Evolutionary conservation across 2,329 filamentous ascomycete genomes (phyloP), one percentile per base, ranked within the genome.

Genomic region (Ophiostoma sp.): DNA sequence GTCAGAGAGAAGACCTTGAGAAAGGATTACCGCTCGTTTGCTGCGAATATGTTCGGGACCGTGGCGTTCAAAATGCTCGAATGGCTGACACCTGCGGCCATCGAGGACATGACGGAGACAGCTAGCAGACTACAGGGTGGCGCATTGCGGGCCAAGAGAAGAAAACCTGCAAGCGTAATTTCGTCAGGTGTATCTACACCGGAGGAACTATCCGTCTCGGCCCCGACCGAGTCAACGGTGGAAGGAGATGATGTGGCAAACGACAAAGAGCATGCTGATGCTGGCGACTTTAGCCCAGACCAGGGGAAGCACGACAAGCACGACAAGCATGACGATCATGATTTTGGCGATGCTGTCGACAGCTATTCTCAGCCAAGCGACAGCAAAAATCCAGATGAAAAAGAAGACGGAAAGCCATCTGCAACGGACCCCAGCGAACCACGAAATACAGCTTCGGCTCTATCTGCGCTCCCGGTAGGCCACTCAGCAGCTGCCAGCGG

Each of bases 31-130:
- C 80, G 85, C 5, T 87, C 85, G 0, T 86, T 87, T 73, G 83
- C 85, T 7, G 85, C 85, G 6, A 87, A 87, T 71, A 78, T 89
- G 7, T 89, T 90, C 73, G 86, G 83, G 6, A 88, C 87, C 0
- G 84, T 85, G 11, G 84, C 88, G 11, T 87, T 89, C 76, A 89
- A 87, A 73, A 89, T 89, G 86, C 74, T 90, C 3, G 87, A 90
- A 75, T 90, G 87, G 87, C 77, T 90, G n/a, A 87, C 86, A 1
- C 86, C 86, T 0, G 81, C 81, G 67, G 83, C 81, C n/a, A 75
- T 87, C 4, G 80, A 82, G 27, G 78, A 79, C 9, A 81, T 87
- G 77, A 78, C 80, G 0, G 74, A 79, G 16, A 80, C 78, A 66
- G 75, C 79, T 12, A 75, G 75, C 38, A 73, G 71, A 16, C 68